Evolutionary conservation across 148 eudicot genomes (phyloP), one percentile per base, ranked within the genome.

Genomic region (Fagopyrum tataricum): DNA sequence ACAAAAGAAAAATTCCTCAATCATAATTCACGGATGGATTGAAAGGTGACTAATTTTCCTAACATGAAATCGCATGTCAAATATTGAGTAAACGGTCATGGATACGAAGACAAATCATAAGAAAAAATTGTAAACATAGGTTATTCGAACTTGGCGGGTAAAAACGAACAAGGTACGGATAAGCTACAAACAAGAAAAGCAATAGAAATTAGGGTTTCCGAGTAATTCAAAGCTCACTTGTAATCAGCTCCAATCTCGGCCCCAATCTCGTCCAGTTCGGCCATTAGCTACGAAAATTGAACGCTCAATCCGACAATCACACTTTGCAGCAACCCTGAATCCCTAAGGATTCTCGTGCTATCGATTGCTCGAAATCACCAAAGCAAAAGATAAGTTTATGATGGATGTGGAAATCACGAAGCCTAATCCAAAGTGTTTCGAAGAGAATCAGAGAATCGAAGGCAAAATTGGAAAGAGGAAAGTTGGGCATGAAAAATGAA

Each of bases 171-270:
- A 39, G 9, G 69, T 64, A 64, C 69, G 69, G 69, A 37, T 11
- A 55, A 55, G 24, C 61, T 64, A 14, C 12, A 46, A 46, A 13
- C 8, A 46, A 46, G 10, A 14, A 64, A 24, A 12, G 44, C 44
- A 14, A 64, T 64, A 14, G 7, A 64, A 37, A 13, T 64, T 64
- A 64, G 69, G 69, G 69, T 64, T 64, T 64, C 18, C 43, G 42
- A 37, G 44, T 24, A 23, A 40, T 37, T 15, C 6, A 56, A 55
- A 73, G 51, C 73, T 71, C 23, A 71, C 73, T 49, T 24, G 10
- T 71, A 71, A 71, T 71, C 73, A 40, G 37, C 73, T 44, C 18
- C 73, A 46, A 71, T 71, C 42, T 71, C 73, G 18, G 69, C 69
- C 69, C 69, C 69, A 64, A 64, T 43, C 49, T 44, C 72, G 14